Conservation (phyloP, 2,329 filamentous ascomycete species). For the Aspergillus chevalieri region DNA sequence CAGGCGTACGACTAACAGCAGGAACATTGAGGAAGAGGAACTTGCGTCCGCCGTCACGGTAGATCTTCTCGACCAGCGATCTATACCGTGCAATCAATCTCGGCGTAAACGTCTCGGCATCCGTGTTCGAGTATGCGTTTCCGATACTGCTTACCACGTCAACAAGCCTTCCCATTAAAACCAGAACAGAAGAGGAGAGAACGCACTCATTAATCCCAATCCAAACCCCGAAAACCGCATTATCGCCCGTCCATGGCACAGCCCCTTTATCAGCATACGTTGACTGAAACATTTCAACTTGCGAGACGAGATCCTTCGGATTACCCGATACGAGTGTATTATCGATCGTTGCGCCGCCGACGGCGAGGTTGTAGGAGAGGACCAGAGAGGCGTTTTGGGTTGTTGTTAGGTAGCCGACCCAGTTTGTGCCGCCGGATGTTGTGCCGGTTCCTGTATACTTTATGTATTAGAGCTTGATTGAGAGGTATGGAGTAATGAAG, state of each 20-base stretch:
- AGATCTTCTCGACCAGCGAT: constrained; percentile 42
- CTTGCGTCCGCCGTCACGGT: constrained; percentile 49
- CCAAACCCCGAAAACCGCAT: constrained; percentile 28
- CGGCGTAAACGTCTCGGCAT: constrained; percentile 24
- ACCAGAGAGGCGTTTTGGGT: constrained; percentile 44
- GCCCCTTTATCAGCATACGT: constrained; percentile 28
- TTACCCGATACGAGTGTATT: constrained; percentile 49
- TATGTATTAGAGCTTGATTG: no score
- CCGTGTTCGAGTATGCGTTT: constrained; percentile 22
- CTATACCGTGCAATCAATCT: constrained; percentile 43
- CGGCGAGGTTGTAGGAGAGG: constrained; percentile 50
- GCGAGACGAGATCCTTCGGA: constrained; percentile 44
- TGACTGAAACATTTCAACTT: constrained; percentile 41
- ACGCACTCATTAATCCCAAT: constrained; percentile 28
- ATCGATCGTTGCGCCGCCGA: constrained; percentile 51
- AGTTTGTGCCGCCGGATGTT: constrained; percentile 47
- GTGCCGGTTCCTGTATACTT: constrained; percentile 41
- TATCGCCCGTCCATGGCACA: constrained; percentile 20
- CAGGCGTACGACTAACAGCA: constrained; percentile 30
- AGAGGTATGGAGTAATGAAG: constrained; percentile 18
- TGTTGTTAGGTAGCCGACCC: constrained; percentile 46
- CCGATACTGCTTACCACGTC: constrained; percentile 16
- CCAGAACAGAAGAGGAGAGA: neutral
- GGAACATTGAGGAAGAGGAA: constrained; percentile 58
- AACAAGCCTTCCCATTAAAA: neutral